These are phyloP conservation scores for Pestalotiopsis sp. DNA, from an alignment of 2,329 filamentous ascomycete species.

Conservation along the genomic window DNA sequence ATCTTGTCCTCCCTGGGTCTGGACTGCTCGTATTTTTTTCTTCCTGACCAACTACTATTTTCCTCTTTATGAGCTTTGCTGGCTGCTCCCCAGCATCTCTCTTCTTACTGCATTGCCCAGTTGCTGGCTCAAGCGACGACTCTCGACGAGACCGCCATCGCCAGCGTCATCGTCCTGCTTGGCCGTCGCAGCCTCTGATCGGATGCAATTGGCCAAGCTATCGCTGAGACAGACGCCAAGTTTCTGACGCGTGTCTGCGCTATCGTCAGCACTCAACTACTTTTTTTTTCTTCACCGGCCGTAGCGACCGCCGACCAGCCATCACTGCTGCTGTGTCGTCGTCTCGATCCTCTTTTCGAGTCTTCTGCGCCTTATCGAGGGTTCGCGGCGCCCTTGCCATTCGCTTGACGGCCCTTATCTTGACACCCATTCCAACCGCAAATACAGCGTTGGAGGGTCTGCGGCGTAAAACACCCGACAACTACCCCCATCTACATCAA, in stretches of 20 bases:
- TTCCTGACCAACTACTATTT: neutral
- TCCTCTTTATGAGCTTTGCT: neutral
- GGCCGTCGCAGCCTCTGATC: neutral
- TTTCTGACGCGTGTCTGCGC: slow-evolving; percentile 10
- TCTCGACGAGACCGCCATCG: neutral
- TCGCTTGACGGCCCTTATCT: neutral
- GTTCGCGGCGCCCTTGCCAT: slow-evolving; percentile 2
- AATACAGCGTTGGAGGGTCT: neutral
- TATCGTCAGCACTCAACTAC: neutral
- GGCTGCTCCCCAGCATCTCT: neutral
- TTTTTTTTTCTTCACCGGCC: neutral
- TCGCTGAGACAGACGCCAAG: slow-evolving; percentile 5
- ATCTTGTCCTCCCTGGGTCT: slow-evolving; percentile 10
- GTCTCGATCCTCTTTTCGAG: neutral
- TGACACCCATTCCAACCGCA: neutral
- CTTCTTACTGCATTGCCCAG: slow-evolving; percentile 4
- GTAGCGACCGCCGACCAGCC: neutral
- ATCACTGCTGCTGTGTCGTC: neutral
- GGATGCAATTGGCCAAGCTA: slow-evolving; percentile 2
- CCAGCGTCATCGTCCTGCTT: neutral
- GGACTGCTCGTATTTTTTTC: slow-evolving; percentile 4
- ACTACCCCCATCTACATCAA: neutral
- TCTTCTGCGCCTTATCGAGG: slow-evolving; percentile 8
- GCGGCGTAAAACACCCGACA: neutral
- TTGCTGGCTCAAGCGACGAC: slow-evolving; percentile 6